These are phyloP conservation scores for Vachellia collinsii DNA, from an alignment of 306 rosid genomes.

Conservation along the genomic window DNA sequence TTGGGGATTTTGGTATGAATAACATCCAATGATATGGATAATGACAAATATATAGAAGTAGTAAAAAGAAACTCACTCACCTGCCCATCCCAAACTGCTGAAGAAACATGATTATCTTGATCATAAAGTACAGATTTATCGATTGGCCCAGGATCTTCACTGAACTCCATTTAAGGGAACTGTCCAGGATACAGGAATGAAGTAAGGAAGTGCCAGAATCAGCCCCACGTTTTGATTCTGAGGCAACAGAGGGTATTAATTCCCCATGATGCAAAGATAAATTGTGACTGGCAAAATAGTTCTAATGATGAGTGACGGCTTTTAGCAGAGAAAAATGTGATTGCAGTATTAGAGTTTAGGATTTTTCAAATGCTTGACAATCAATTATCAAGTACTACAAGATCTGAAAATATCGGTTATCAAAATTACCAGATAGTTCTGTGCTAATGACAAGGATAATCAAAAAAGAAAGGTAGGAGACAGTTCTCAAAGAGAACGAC, in stretches of 20 bases:
- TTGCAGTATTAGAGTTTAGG: background rate
- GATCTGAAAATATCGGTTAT: no score
- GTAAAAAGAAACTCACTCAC: conserved; percentile 41
- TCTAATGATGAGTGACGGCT: conserved; percentile 23
- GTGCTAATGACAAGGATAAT: no score
- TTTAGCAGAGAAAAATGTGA: conserved; percentile 17
- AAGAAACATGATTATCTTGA: conserved; percentile 91
- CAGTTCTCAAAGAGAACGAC: no score
- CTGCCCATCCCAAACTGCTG: conserved; percentile 98
- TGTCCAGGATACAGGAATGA: conserved; percentile 32
- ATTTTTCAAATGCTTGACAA: background rate
- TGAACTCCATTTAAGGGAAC: conserved; percentile 59
- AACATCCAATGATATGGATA: conserved; percentile 11
- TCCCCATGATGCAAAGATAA: conserved; percentile 5
- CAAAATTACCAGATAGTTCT: no score
- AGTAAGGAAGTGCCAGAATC: background rate
- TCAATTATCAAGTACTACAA: background rate
- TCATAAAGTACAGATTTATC: conserved; percentile 78
- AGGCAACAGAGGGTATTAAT: background rate
- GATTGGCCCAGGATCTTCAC: conserved; percentile 76
- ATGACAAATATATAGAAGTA: background rate
- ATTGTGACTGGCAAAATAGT: background rate
- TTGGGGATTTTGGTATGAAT: conserved; percentile 21
- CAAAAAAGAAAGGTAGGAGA: no score
- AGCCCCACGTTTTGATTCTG: conserved; percentile 23